phyloP scores from a whole-genome alignment of 805 yeast genomes.

The Metschnikowia chrysomelidarum region DNA sequence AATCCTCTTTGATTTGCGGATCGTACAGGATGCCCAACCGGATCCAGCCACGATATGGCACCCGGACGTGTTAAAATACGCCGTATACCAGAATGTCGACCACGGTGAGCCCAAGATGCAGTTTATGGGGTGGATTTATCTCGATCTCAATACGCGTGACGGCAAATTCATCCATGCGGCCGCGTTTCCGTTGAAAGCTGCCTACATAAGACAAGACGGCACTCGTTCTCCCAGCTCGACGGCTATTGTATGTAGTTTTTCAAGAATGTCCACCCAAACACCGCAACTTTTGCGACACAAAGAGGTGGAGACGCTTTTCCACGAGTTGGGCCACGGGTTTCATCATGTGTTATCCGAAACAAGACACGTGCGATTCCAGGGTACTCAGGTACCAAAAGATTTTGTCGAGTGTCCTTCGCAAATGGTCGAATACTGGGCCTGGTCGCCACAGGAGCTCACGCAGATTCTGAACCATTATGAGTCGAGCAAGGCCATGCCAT shows the following conservation, averaged over 20 bases:
- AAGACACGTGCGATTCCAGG: conserved; percentile 64
- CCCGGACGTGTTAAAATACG: conserved; percentile 69
- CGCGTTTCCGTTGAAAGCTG: conserved; percentile 65
- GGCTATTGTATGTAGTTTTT: conserved; percentile 80
- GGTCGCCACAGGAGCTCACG: conserved; percentile 64
- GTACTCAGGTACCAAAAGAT: conserved; percentile 77
- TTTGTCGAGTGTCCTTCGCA: conserved; percentile 93
- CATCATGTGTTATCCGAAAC: conserved; percentile 74
- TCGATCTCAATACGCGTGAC: conserved; percentile 81
- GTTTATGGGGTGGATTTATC: conserved; percentile 75
- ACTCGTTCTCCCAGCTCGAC: conserved; percentile 61
- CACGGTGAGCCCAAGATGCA: conserved; percentile 35
- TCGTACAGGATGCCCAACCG: conserved; percentile 48
- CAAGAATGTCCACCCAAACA: conserved; percentile 65
- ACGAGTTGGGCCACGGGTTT: conserved; percentile 87
- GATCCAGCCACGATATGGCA: conserved; percentile 62
- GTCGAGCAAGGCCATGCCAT: conserved; percentile 56
- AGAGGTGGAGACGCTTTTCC: conserved; percentile 83
- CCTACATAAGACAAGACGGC: conserved; percentile 51
- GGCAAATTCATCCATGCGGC: conserved; percentile 92
- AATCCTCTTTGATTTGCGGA: conserved; percentile 63
- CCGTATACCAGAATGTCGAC: conserved; percentile 62
- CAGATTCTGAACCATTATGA: conserved; percentile 64
- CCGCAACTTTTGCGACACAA: conserved; percentile 75
- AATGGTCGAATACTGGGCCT: conserved; percentile 85